Base-by-base conservation (phyloP, 352 stramenopile genomes). In the Peronospora farinosa region DNA sequence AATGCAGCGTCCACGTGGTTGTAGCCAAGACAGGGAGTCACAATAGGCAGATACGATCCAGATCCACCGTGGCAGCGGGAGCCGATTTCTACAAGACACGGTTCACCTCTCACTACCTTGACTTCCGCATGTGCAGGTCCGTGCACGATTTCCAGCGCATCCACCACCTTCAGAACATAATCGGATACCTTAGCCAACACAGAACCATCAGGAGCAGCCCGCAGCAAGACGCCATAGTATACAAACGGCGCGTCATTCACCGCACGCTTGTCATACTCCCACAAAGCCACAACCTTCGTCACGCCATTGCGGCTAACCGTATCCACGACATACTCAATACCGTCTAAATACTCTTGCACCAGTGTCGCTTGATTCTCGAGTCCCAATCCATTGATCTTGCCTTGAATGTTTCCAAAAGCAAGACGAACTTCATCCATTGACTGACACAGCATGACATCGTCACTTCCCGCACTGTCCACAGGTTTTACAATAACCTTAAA, bases 251-350 rank as follows among this genome's bases (percentile, higher is more conserved):
- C 86, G 36, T 66, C 72, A 62, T 98, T 98, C 25, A 93, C 81
- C 4, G 70, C 68, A 45, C 95, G 76, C 76, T 98, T 98, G 70
- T 98, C 95, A 63, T 98, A 98, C 63, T 95, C 84, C 96, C 95
- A 99, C 6, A 98, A 68, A 4, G 95, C 95, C 27, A 96, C 88
- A 30, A 98, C 82, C 54, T 98, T 98, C 52, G 96, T 85, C 36
- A 91, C 64, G 0, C 96, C 96, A 60, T 97, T 79, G 48, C 86
- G 83, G 52, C 74, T 95, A 7, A 98, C 95, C 7, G 91, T 95
- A 62, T 99, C 96, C n/a, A 99, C 77, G 3, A 97, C 95, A 69
- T 97, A 98, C 68, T 99, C 96, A 15, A 72, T 89, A 25, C 96
- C 96, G 6, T 81, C 72, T 12, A 98, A 67, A 61, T 92, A 98